These are phyloP conservation scores for Camellia sinensis DNA, from an alignment of 148 eudicot species.

Conservation along the genomic window DNA sequence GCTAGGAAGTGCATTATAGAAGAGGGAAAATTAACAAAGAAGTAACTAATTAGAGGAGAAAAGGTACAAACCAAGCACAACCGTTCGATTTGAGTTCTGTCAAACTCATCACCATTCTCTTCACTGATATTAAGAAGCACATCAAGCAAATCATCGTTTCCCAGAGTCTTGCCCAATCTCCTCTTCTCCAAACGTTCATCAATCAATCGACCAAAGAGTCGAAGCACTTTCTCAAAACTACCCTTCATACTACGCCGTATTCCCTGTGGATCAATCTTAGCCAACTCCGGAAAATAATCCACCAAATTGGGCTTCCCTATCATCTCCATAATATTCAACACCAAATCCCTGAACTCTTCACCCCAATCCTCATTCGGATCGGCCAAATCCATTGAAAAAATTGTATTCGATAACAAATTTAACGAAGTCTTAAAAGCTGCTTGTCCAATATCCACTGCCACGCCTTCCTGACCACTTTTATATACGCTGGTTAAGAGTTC, in stretches of 20 bases:
- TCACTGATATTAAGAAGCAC: slow-evolving; percentile 16
- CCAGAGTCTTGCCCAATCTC: background rate
- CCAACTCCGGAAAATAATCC: slow-evolving; percentile 20
- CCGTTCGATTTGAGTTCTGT: slow-evolving; percentile 18
- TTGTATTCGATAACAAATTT: slow-evolving; percentile 11
- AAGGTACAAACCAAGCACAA: slow-evolving; percentile 18
- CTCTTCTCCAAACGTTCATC: slow-evolving; percentile 17
- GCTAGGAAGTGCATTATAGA: too few species aligned
- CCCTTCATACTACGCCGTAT: background rate
- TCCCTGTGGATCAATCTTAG: slow-evolving; percentile 25
- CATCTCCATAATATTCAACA: slow-evolving; percentile 4
- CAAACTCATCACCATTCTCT: slow-evolving; percentile 11
- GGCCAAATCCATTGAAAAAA: slow-evolving; percentile 17
- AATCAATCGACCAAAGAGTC: slow-evolving; percentile 8
- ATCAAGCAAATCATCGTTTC: slow-evolving; percentile 24
- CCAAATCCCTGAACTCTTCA: slow-evolving; percentile 10
- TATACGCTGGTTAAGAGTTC: background rate
- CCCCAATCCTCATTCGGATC: slow-evolving; percentile 11
- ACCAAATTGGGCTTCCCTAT: slow-evolving; percentile 17
- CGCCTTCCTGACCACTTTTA: background rate
- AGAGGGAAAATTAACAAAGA: too few species aligned
- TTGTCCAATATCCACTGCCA: slow-evolving; percentile 4
- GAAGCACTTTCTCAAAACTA: slow-evolving; percentile 12
- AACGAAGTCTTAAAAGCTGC: slow-evolving; percentile 7
- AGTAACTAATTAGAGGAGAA: too few species aligned